Base-by-base conservation (phyloP, 2,329 filamentous ascomycete genomes). In the Fusarium siculi region DNA sequence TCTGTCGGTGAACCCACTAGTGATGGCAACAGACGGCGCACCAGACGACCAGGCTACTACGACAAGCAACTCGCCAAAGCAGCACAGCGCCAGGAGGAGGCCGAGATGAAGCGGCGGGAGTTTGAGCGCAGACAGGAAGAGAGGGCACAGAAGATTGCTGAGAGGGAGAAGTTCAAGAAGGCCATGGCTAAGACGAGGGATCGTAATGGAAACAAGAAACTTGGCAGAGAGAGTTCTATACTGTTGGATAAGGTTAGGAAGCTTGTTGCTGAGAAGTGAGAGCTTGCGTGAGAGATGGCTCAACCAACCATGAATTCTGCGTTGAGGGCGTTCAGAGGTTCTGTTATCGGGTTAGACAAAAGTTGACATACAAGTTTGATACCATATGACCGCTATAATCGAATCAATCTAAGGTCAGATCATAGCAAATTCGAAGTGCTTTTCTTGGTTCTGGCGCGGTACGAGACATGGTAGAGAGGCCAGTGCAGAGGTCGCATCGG, bases 201-300 rank as follows among this genome's bases (percentile, higher is more conserved):
- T 80, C 91, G 90, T 34, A 89, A 93, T 79, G 93, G 93, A 16
- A 91, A 93, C 83, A 89, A 92, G 81, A 95, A 94, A 83, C 81
- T 97, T 53, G 95, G 95, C 4, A 87, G 93, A 68, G 94, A 97
- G 85, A 95, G 94, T 76, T 88, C 87, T 39, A 87, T 96, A 42
- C 77, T 97, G 76, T 84, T 97, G 63, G 92, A 94, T 78, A 93
- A 92, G 82, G 92, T 96, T 39, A 92, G 92, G 85, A 91, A 87
- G 79, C 85, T 97, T 81, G 88, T 96, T 70, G 87, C 85, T 5
- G 79, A 84, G 34, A 78, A 74, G 21, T 77, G 55, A 70, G 23
- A 23, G 4, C 7, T 14, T 14, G 28, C 15, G 40, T 36, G 14
- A 28, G 36, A 9, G 43, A 44, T 9, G 4, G 37, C n/a, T 36